Evolutionary conservation across 1,284 basidiomycete genomes (phyloP), one percentile per base, ranked within the genome.

Genomic region (Boletus austroedulis): DNA sequence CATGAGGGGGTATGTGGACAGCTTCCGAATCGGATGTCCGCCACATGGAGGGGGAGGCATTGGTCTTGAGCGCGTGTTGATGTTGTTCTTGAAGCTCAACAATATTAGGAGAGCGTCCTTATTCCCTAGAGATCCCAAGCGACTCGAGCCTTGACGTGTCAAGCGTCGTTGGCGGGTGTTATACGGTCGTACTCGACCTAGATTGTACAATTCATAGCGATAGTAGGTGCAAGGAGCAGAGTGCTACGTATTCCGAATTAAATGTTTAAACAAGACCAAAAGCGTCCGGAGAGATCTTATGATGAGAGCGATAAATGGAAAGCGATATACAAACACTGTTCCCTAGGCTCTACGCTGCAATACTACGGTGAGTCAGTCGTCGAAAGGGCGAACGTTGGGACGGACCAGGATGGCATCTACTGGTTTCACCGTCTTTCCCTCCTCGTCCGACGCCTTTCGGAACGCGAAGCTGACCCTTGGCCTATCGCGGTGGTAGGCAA

Each of bases 51-150:
- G 90, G 62, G 90, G 90, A 59, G 90, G 90, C 55, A 91, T 92
- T 64, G 90, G 94, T 60, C 82, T 99, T 57, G 96, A 99, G 79
- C 90, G 96, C 60, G 95, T 99, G 49, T 78, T 98, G 68, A 95
- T 97, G 94, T 78, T 98, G 64, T 98, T 94, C 82, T 78, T 96
- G 73, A 94, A 94, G 77, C 81, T 97, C 63, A 92, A 91, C 78
- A 98, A 99, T 81, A 97, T 99, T 70, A 85, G 96, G 58, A 82
- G 95, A 53, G 94, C 94, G 24, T 92, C 90, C 50, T 76, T 98
- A 72, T 99, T 99, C 88, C 97, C 97, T 28, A 86, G 94, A 70
- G 94, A 96, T 78, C 94, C 94, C 59, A 91, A 89, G 75, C 80
- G 89, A 58, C 76, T 91, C 60, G 88, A 90, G 65, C 89, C 89